Percentiles rank a stretch among this genome's conserved stretches.
Conservation (phyloP, 257 asterid species). For the Cinchona pubescens region DNA sequence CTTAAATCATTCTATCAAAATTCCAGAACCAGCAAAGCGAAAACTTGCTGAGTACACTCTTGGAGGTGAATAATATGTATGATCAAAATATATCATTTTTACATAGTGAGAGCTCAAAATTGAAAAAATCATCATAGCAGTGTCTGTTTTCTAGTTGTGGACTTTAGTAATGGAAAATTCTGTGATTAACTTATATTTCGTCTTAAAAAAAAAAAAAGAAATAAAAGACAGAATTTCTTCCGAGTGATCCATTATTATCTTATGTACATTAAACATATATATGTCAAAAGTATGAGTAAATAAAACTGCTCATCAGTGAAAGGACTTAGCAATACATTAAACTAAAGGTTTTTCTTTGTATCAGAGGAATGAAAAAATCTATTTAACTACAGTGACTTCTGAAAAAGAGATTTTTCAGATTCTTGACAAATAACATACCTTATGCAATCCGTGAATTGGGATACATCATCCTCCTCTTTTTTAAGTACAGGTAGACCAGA, state of each 20-base stretch:
- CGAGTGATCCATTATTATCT: not conserved
- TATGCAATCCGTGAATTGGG: constrained; percentile 34
- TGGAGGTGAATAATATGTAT: not conserved
- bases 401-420: not conserved
- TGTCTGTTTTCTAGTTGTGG: not conserved
- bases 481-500: constrained; percentile 42
- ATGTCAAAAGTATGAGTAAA: too few species aligned
- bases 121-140: not conserved
- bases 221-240: not conserved
- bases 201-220: not conserved
- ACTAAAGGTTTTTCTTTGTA: not conserved
- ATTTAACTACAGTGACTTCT: not conserved
- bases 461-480: constrained; percentile 28
- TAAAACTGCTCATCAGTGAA: not conserved
- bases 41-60: not conserved
- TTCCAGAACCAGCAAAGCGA: not conserved
- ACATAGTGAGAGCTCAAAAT: not conserved
- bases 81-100: not conserved
- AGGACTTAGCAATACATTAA: not conserved
- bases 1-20: not conserved
- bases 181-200: not conserved
- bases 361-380: not conserved
- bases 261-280: not conserved
- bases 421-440: constrained; percentile 36
- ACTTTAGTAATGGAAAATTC: not conserved